Evolutionary conservation across 352 stramenopile genomes (phyloP), one percentile per base, ranked within the genome.

Genomic region (Elongisporangium prolatum): DNA sequence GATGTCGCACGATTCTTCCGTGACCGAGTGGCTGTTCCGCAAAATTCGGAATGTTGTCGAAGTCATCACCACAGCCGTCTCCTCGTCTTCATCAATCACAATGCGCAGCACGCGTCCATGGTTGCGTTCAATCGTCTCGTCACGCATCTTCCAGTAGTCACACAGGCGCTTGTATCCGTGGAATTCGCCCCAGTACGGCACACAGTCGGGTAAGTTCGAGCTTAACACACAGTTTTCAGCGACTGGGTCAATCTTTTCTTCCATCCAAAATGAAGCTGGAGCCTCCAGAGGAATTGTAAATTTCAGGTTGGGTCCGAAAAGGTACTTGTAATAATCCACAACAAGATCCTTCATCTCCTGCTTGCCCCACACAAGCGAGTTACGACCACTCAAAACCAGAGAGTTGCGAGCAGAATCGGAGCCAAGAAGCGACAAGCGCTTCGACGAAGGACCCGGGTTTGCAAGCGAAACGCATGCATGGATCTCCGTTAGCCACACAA

Each of bases 131-230:
- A 92, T 63, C 22, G 86, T 95, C 67, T 95, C 86, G 63, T 95
- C 86, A 22, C 86, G 86, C 38, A 89, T 88, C 75, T 93, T 93
- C 81, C 81, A 95, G 61, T 92, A 95, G 62, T 95, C 84, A 52
- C 84, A 89, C 48, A 95, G 56, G 8, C 86, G 84, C 67, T 93
- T 88, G 84, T 92, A 91, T 10, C 86, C 86, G 54, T 95, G 86
- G 65, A 93, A 95, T 57, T 95, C 86, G 34, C 86, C 86, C 86
- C 86, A 95, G 61, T 91, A 95, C 24, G 86, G 86, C 60, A 95
- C 86, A 24, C 80, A 90, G 54, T 91, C 80, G 0, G 86, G 86
- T 54, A 95, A 56, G 69, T 95, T 95, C 6, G 86, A 95, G 65
- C 86, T 93, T 56, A 95, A 54, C 34, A 95, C 80, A 24, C 80